Percentiles rank a stretch among this genome's conserved stretches.
Evolutionary conservation across 2,329 filamentous ascomycete species (phyloP).

Genomic region (Leptographium wingfieldii): DNA sequence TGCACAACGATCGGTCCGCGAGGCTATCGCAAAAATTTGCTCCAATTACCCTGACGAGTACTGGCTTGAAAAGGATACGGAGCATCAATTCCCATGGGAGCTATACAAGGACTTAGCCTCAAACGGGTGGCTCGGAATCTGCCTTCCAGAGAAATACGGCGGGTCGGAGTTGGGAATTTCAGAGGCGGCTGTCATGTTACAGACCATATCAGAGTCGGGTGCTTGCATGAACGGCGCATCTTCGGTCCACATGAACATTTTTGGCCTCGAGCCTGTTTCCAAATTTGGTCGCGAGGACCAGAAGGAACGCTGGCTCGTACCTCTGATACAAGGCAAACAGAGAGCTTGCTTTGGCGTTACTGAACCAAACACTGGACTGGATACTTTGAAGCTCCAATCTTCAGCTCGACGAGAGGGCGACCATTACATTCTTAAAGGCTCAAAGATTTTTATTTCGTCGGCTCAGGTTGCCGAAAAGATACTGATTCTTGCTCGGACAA

Average conservation of each 20-base stretch:
- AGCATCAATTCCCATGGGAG: slow-evolving; percentile 30
- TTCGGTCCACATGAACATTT: slow-evolving; percentile 53
- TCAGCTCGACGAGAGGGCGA: slow-evolving; percentile 37
- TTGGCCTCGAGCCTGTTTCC: slow-evolving; percentile 62
- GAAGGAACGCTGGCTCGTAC: slow-evolving; percentile 49
- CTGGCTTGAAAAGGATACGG: slow-evolving; percentile 60
- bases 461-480: slow-evolving; percentile 74
- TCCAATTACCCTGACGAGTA: slow-evolving; percentile 59
- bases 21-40: slow-evolving; percentile 56
- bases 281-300: slow-evolving; percentile 59
- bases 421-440: slow-evolving; percentile 55
- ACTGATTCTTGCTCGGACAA: slow-evolving; percentile 65
- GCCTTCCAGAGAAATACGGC: slow-evolving; percentile 59
- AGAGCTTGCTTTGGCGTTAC: slow-evolving; percentile 73
- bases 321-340: slow-evolving; percentile 59
- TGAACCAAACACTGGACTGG: slow-evolving; percentile 69
- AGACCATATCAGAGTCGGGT: slow-evolving; percentile 60
- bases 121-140: slow-evolving; percentile 73
- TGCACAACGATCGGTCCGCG: slow-evolving; percentile 56
- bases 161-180: slow-evolving; percentile 65
- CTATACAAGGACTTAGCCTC: slow-evolving; percentile 60
- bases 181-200: slow-evolving; percentile 79
- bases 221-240: slow-evolving; percentile 64
- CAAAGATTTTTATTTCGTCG: slow-evolving; percentile 84
- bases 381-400: slow-evolving; percentile 61